Percentiles rank a stretch among this genome's conserved stretches.
Evolutionary conservation across 306 rosid genomes (phyloP).

Genomic region (Trifolium subterraneum): DNA sequence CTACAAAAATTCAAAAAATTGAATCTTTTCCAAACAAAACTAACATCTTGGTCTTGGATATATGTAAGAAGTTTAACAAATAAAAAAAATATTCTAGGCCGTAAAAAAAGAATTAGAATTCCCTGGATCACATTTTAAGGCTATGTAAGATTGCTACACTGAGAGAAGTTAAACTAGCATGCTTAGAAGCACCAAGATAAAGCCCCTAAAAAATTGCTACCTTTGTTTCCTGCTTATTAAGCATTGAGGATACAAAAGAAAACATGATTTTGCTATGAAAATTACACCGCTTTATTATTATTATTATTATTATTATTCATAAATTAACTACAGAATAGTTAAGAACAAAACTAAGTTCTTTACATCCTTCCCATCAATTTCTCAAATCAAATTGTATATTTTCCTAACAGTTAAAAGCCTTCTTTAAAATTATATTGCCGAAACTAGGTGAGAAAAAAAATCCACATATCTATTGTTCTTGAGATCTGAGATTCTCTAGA

Average conservation of each 20-base stretch:
- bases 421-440: background rate
- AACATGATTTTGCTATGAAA: conserved; percentile 28
- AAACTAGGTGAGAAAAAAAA: background rate
- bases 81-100: conserved; percentile 1
- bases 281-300: background rate
- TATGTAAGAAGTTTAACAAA: conserved; percentile 28
- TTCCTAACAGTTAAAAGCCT: background rate
- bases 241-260: conserved; percentile 37
- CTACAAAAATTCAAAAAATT: conserved; percentile 37
- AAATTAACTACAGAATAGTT: conserved; percentile 14
- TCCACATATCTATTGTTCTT: background rate
- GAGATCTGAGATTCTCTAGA: background rate
- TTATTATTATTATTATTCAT: background rate
- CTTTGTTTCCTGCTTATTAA: conserved; percentile 29
- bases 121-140: conserved; percentile 28
- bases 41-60: conserved; percentile 44
- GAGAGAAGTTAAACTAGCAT: conserved; percentile 32
- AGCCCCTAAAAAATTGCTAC: conserved; percentile 33
- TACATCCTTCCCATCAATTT: conserved; percentile 22
- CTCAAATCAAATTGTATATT: background rate
- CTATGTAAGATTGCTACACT: conserved; percentile 23
- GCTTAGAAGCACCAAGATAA: conserved; percentile 13
- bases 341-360: conserved; percentile 2
- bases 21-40: conserved; percentile 34
- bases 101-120: conserved; percentile 18